Conservation (phyloP, 2,329 filamentous ascomycete species). For the Penicillium sp. region DNA sequence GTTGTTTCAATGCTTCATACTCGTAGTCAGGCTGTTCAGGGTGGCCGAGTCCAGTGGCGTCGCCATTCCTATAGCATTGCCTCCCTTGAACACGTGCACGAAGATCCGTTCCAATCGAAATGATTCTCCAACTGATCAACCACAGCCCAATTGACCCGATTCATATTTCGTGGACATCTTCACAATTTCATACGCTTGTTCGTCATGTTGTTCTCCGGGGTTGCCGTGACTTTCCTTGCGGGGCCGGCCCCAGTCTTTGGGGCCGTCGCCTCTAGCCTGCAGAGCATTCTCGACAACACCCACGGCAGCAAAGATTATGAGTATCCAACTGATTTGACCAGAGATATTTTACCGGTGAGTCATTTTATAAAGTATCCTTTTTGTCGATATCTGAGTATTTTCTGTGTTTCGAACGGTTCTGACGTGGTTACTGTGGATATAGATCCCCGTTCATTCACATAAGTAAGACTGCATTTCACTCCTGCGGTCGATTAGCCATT, state of each 20-base stretch:
- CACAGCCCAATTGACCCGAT: background rate
- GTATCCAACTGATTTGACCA: slow-evolving; percentile 64
- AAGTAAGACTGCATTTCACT: slow-evolving; percentile 33
- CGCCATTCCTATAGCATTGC: background rate
- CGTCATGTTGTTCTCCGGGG: slow-evolving; percentile 19
- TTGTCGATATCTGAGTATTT: background rate
- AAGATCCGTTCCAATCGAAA: slow-evolving; percentile 1
- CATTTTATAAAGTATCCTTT: background rate
- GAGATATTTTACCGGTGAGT: slow-evolving; percentile 59
- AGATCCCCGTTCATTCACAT: slow-evolving; percentile 47
- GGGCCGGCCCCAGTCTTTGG: slow-evolving; percentile 26
- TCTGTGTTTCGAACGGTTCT: background rate
- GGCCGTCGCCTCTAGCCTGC: slow-evolving; percentile 49
- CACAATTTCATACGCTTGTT: slow-evolving; percentile 6
- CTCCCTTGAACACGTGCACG: slow-evolving; percentile 14
- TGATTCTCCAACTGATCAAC: background rate
- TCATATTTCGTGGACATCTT: background rate
- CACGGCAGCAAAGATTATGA: slow-evolving; percentile 55
- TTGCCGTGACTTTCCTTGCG: slow-evolving; percentile 25
- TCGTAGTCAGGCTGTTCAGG: too few relatives aligned
- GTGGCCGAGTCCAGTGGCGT: background rate
- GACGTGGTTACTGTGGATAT: slow-evolving; percentile 11
- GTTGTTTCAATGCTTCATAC: background rate
- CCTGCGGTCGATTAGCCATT: background rate
- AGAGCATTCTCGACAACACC: slow-evolving; percentile 59